Evolutionary conservation across 352 stramenopile species (phyloP), one percentile per base, ranked within the genome.

Genomic region (Phytophthora agathidicida): DNA sequence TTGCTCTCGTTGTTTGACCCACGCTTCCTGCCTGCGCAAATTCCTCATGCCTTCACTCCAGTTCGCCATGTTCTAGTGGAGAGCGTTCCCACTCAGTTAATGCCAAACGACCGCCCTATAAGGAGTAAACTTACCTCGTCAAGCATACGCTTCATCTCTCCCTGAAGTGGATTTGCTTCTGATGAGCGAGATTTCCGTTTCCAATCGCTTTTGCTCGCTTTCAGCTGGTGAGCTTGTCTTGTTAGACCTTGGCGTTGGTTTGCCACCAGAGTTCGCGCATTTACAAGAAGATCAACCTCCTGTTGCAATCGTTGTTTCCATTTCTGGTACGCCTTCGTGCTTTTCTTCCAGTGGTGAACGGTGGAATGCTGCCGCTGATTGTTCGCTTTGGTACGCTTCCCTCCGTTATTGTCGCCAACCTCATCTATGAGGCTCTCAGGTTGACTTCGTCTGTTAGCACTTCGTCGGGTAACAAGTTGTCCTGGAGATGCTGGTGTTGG

Each of bases 81-180:
- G 48, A 54, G 23, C 9, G 28, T 16, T 5, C 20, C 45, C 11
- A 27, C 3, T 54, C 10, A 33, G 26, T 17, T 37, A 37, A 46
- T 17, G 5, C 10, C 26, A 31, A 61, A 5, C 11, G 38, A 44
- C 32, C 38, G 9, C n/a, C n/a, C n/a, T n/a, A 27, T 13, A 43
- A n/a, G 14, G 4, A 16, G 45, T 24, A 32, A 47, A 16, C 28
- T 46, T 36, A 83, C 73, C 56, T 88, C 65, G 44, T 91, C 76
- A 33, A 88, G 82, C 68, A 88, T 88, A 3, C 62, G 60, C 44
- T 83, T 84, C 64, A 88, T 82, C 41, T 91, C 76, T 4, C 68
- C 62, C 23, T 84, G 54, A 35, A 87, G 75, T 17, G 69, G 68
- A 46, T 68, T 66, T 17, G 60, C 37, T 14, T 55, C 32, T 6